Percentiles rank a stretch among this genome's conserved stretches.
These are phyloP conservation scores for Cystoderma amianthinum DNA, from an alignment of 768 basidiomycete genomes.

Conservation along the genomic window DNA sequence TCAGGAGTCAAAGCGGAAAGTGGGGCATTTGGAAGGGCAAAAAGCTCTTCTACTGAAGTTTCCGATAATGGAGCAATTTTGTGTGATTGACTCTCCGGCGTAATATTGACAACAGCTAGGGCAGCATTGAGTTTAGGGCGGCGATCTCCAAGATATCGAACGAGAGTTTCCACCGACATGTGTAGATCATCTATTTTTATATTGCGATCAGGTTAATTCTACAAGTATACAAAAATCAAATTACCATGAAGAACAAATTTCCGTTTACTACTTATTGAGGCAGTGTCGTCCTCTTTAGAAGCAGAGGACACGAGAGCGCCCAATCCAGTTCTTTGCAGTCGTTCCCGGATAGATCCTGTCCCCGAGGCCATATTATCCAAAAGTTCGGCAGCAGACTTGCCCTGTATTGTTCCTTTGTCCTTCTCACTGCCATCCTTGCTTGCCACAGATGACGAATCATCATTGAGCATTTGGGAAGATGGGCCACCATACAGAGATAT, in stretches of 20 bases:
- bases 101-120: slow-evolving; percentile 61
- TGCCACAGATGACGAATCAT: slow-evolving; percentile 16
- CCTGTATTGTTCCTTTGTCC: slow-evolving; percentile 12
- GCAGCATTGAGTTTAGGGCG: slow-evolving; percentile 82
- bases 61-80: slow-evolving; percentile 65
- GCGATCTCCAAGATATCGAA: slow-evolving; percentile 84
- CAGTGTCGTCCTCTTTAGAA: slow-evolving; percentile 58
- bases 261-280: slow-evolving; percentile 35
- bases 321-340: slow-evolving; percentile 45
- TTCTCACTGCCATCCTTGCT: slow-evolving; percentile 9
- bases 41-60: slow-evolving; percentile 67
- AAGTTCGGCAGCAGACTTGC: slow-evolving; percentile 19
- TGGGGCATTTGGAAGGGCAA: slow-evolving; percentile 70
- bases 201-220: not conserved
- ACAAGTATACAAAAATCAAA: slow-evolving; percentile 2
- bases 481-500: slow-evolving; percentile 81
- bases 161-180: slow-evolving; percentile 80
- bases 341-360: slow-evolving; percentile 37
- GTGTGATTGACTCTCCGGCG: slow-evolving; percentile 61
- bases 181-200: slow-evolving; percentile 47
- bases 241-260: slow-evolving; percentile 26
- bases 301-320: slow-evolving; percentile 39
- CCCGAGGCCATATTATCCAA: slow-evolving; percentile 24
- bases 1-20: slow-evolving; percentile 60
- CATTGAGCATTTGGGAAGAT: slow-evolving; percentile 16